phyloP scores from a whole-genome alignment of 2,329 filamentous ascomycete genomes.

The Claviceps pusilla region DNA sequence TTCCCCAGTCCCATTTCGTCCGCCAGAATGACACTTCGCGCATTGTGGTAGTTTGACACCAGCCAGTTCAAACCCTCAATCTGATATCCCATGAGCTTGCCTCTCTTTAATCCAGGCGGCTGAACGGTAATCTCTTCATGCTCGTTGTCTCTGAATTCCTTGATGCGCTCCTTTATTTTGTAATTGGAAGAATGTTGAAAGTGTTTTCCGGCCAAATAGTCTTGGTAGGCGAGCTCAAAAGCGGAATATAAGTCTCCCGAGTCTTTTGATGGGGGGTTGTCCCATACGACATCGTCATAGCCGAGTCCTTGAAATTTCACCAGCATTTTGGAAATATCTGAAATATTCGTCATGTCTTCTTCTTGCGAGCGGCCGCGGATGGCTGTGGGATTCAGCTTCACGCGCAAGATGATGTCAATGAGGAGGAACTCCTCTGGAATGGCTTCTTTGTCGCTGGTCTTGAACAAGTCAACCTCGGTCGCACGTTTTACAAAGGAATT shows the following conservation, averaged over 20 bases:
- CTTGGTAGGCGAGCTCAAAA: constrained; percentile 69
- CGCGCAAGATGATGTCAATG: constrained; percentile 76
- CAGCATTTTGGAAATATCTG: constrained; percentile 55
- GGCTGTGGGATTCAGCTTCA: constrained; percentile 38
- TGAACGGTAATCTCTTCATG: constrained; percentile 60
- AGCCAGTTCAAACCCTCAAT: constrained; percentile 91
- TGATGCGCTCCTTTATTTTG: constrained; percentile 52
- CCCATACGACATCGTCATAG: constrained; percentile 88
- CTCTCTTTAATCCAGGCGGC: constrained; percentile 57
- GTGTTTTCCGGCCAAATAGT: constrained; percentile 69
- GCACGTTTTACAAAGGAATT: constrained; percentile 62
- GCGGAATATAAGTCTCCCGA: constrained; percentile 56
- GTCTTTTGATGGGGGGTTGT: constrained; percentile 56
- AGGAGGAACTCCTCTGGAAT: constrained; percentile 76
- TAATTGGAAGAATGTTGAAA: constrained; percentile 41
- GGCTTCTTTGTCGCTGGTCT: constrained; percentile 59
- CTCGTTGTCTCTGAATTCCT: constrained; percentile 46
- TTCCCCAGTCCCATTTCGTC: constrained; percentile 98
- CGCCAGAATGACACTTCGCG: constrained; percentile 77
- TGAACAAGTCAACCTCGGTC: constrained; percentile 39
- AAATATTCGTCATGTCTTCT: constrained; percentile 55
- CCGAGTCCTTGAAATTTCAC: constrained; percentile 88
- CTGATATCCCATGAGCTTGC: constrained; percentile 86
- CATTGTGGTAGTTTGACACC: constrained; percentile 71
- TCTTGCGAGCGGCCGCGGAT: constrained; percentile 44